phyloP scores from a whole-genome alignment of 768 basidiomycete species.

The Inosperma sp. region DNA sequence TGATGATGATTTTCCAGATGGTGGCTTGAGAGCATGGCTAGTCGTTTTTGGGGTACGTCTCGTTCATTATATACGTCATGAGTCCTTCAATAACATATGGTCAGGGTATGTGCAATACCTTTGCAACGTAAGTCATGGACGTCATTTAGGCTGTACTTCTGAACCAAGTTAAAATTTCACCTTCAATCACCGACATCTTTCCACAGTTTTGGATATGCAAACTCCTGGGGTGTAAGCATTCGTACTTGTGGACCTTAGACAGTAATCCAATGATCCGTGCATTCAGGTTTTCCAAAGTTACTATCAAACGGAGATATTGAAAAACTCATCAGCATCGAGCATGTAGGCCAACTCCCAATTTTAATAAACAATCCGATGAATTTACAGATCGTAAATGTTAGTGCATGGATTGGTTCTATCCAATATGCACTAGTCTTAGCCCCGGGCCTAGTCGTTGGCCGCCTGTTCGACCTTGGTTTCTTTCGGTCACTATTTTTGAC shows the following conservation, averaged over 20 bases:
- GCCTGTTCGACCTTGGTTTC: conserved; percentile 70
- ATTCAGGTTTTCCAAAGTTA: conserved; percentile 59
- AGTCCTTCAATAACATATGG: not conserved
- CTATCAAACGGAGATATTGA: conserved; percentile 53
- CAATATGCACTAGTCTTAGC: conserved; percentile 62
- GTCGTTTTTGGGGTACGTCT: conserved; percentile 38
- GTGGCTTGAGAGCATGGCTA: too few relatives aligned
- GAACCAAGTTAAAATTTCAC: not conserved
- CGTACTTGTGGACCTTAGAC: conserved; percentile 2
- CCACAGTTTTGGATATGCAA: conserved; percentile 68
- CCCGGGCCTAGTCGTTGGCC: conserved; percentile 57
- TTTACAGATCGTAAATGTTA: conserved; percentile 27
- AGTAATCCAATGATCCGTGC: conserved; percentile 7
- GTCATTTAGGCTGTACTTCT: not conserved
- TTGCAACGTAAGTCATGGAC: conserved; percentile 37
- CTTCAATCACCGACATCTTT: too few relatives aligned
- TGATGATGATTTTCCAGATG: conserved; percentile 7
- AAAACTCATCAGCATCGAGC: conserved; percentile 47
- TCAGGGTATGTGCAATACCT: conserved; percentile 44
- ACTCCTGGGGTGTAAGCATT: conserved; percentile 64
- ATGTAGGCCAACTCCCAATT: conserved; percentile 42
- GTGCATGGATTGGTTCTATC: conserved; percentile 76
- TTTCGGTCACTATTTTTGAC: conserved; percentile 46
- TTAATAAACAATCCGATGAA: not conserved
- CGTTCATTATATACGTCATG: not conserved